Base-by-base conservation (phyloP, 345 rosid species). In the Camelina sativa region DNA sequence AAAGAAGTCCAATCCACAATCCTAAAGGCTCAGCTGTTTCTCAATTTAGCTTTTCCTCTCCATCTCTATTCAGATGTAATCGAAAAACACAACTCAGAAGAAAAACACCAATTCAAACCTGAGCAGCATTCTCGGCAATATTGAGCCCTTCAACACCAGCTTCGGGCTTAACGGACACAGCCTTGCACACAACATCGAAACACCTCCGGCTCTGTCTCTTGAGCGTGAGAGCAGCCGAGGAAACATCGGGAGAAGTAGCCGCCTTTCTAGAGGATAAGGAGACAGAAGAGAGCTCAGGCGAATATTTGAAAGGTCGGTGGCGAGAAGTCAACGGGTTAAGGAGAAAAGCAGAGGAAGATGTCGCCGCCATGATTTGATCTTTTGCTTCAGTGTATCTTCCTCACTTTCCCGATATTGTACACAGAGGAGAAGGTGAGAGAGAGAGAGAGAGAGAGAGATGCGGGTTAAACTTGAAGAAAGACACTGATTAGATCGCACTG, bases 81-180 rank as follows among this genome's bases (percentile, higher is more conserved):
- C 19, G 1, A 55, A 44, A 56, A n/a, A n/a, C n/a, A n/a, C n/a
- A n/a, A n/a, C n/a, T n/a, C n/a, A n/a, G n/a, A n/a, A n/a, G n/a
- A n/a, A 8, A 19, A 48, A 32, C 15, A 34, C 50, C 28, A 4
- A 67, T 6, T 51, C 23, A 52, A n/a, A 85, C 98, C 94, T 91
- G 94, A 74, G 96, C 79, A 10, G 92, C 98, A 79, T 89, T 86
- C 0, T 88, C 94, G 11, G 98, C 98, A 79, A 93, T 86, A 85
- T 93, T 91, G 75, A 91, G 97, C 5, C 87, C 85, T 65, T 86
- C 92, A 66, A 60, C 51, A 7, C 77, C 81, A 78, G 81, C 65
- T 60, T 72, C 81, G 0, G 77, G 73, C 69, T 71, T 71, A 17
- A 86, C 78, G 74, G 82, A 86, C 5, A 88, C 93, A 25, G 96